Evolutionary conservation across 2,329 filamentous ascomycete species (phyloP), one percentile per base, ranked within the genome.

Genomic region (Colletotrichum nymphaeae): DNA sequence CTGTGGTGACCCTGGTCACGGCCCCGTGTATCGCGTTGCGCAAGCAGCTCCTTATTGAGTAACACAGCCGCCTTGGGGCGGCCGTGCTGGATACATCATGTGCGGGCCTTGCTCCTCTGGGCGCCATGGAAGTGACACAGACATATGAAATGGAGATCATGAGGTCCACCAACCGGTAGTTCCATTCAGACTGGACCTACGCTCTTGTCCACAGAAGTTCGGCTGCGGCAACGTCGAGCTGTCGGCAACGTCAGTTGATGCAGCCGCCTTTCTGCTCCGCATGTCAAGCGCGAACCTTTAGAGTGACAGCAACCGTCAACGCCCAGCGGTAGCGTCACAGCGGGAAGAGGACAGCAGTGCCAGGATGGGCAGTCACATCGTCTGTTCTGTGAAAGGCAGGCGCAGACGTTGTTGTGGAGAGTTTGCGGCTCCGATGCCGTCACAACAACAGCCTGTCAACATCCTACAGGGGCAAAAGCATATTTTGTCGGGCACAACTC

Each of bases 31-130:
- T 74, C 63, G 69, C 55, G 63, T 72, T 53, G 72, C 72, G 68
- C 68, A 72, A 72, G 68, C 69, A 67, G 72, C 69, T 74, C 69
- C 72, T 56, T 59, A 74, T 74, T 73, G 62, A 74, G 72, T 74
- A 72, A 74, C 63, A 73, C 63, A 37, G 63, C 72, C 72, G 72
- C 63, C 16, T 63, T 52, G 32, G 56, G 67, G 57, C 60, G 55
- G 55, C 62, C 71, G 71, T 71, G 60, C 56, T 59, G 59, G 32
- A 70, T 35, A 66, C 62, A 62, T 30, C 14, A 42, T 46, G 53
- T 73, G 42, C 71, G 56, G 60, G 42, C 35, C 62, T 65, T 59
- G 46, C 35, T 60, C 37, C 26, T 42, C 60, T 57, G 67, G 67
- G 60, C 22, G 22, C 49, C 42, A 60, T 71, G 35, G 52, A 53